Conservation (phyloP, 495 filamentous ascomycete species). For the Xylaria acuta region DNA sequence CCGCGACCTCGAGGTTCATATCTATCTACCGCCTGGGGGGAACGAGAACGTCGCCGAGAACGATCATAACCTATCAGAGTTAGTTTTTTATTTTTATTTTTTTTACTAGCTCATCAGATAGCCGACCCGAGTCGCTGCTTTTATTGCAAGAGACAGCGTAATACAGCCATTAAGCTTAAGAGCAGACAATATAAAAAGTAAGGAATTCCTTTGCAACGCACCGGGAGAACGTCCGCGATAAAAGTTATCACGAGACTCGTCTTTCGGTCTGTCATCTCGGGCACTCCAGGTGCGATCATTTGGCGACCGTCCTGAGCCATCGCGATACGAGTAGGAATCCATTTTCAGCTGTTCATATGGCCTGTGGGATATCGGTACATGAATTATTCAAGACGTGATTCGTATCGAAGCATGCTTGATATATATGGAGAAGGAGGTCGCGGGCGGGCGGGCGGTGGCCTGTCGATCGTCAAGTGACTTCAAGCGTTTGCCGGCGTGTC, state of each 20-base stretch:
- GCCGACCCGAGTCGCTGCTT: not conserved
- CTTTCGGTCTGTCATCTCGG: conserved; percentile 57
- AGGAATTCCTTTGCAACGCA: conserved; percentile 41
- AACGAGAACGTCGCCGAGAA: conserved; percentile 67
- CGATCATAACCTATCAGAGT: conserved; percentile 48
- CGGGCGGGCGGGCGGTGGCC: conserved; percentile 4
- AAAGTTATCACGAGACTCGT: conserved; percentile 57
- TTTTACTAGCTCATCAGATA: not conserved
- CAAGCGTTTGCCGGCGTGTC: conserved; percentile 34
- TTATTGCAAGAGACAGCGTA: not conserved
- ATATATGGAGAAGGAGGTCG: conserved; percentile 23
- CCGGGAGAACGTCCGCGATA: conserved; percentile 64
- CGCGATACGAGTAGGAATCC: conserved; percentile 56
- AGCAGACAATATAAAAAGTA: not conserved
- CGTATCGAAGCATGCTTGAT: conserved; percentile 15
- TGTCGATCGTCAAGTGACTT: conserved; percentile 39
- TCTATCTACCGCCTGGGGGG: conserved; percentile 71
- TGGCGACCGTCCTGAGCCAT: conserved; percentile 56
- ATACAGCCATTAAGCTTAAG: not conserved
- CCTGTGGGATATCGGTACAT: not conserved
- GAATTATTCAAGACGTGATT: not conserved
- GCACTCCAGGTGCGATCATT: conserved; percentile 55
- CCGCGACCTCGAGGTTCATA: conserved; percentile 70
- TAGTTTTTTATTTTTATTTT: conserved; percentile 25
- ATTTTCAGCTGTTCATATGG: conserved; percentile 36